Conservation (phyloP, 164 flowering plant species). For the Pachysandra terminalis region DNA sequence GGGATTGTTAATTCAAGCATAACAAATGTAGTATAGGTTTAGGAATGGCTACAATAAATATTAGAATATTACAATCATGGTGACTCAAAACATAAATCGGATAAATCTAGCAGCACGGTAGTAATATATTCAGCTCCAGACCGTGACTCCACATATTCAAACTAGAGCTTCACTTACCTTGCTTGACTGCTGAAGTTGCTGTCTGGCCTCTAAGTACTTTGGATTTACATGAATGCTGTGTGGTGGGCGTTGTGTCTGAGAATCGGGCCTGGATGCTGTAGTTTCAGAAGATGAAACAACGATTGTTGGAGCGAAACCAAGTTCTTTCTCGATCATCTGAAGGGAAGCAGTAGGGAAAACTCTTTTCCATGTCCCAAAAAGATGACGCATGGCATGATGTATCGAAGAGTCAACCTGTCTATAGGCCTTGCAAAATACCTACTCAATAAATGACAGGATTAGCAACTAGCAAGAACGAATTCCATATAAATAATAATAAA, state of each 20-base stretch:
- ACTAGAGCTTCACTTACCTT: constrained; percentile 40
- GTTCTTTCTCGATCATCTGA: constrained; percentile 85
- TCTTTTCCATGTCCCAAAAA: constrained; percentile 97
- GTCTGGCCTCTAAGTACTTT: constrained; percentile 84
- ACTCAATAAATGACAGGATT: constrained; percentile 9
- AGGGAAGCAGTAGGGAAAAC: constrained; percentile 82
- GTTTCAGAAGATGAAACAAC: constrained; percentile 62
- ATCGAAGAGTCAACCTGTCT: constrained; percentile 73
- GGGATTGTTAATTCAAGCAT: neutral
- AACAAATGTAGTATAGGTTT: neutral
- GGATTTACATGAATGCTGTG: constrained; percentile 99
- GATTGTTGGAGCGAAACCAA: constrained; percentile 50
- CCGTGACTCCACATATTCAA: neutral
- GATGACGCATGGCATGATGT: constrained; percentile 86
- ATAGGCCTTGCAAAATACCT: constrained; percentile 97
- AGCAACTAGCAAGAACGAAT: too few species aligned
- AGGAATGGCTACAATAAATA: too few species aligned
- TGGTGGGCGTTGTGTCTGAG: constrained; percentile 64
- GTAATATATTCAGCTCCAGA: neutral
- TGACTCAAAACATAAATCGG: neutral
- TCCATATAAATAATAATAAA: neutral
- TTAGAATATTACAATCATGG: neutral
- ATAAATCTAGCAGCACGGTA: neutral
- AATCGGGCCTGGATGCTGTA: constrained; percentile 51
- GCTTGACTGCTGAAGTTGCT: constrained; percentile 81